A percentile compares a stretch with the other conserved stretches of the same genome.
Evolutionary conservation across 2,329 filamentous ascomycete species (phyloP).

Genomic region (Pyricularia sp.): DNA sequence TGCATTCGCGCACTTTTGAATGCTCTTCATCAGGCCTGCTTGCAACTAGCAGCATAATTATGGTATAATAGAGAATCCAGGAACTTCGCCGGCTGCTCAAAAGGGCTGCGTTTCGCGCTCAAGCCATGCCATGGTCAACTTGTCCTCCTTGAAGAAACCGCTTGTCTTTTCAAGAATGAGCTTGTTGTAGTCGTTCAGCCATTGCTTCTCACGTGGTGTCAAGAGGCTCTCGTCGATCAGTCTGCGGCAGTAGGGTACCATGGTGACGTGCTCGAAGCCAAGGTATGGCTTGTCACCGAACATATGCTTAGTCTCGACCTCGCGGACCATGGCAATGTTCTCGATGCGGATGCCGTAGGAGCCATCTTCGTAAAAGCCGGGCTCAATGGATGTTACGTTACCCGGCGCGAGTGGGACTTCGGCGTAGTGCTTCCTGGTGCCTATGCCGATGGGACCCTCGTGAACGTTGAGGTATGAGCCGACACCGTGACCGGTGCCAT

Average conservation of each 20-base stretch:
- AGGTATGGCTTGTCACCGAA: conserved; percentile 94
- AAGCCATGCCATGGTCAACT: conserved; percentile 68
- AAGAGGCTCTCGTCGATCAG: conserved; percentile 70
- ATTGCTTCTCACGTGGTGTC: conserved; percentile 65
- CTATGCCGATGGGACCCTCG: conserved; percentile 93
- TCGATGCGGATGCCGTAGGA: conserved; percentile 93
- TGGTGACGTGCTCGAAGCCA: conserved; percentile 93
- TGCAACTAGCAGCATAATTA: background rate
- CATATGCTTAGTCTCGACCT: conserved; percentile 75
- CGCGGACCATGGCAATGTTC: conserved; percentile 85
- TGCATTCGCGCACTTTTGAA: conserved; percentile 44
- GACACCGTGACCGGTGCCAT: conserved; percentile 93
- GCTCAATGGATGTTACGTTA: conserved; percentile 93
- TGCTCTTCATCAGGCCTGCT: background rate
- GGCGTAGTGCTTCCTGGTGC: conserved; percentile 81
- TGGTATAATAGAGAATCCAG: background rate
- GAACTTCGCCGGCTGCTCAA: conserved; percentile 13
- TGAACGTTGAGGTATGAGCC: conserved; percentile 95
- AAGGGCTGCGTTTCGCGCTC: conserved; percentile 73
- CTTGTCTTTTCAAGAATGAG: conserved; percentile 78
- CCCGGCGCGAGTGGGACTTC: conserved; percentile 86
- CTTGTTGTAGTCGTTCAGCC: conserved; percentile 79
- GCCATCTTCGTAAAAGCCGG: conserved; percentile 94
- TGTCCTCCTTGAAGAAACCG: conserved; percentile 63
- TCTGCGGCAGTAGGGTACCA: conserved; percentile 90